These are phyloP conservation scores for Naegleria lovaniensis DNA, from an alignment of 208 protist species.

Conservation along the genomic window DNA sequence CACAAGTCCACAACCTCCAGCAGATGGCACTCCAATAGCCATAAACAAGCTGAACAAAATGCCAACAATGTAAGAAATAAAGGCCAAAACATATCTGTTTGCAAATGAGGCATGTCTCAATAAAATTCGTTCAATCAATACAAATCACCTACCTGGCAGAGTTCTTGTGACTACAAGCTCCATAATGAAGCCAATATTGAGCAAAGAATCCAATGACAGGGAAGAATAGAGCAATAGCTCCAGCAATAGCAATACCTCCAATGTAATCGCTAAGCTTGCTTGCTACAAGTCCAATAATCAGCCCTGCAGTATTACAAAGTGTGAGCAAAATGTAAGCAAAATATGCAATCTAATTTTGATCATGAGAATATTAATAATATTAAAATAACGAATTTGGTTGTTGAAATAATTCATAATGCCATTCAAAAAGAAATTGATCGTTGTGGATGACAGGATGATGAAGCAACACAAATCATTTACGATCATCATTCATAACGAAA, in stretches of 20 bases:
- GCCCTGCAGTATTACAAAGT: not conserved
- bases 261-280: not conserved
- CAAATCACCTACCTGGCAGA: not conserved
- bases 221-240: not conserved
- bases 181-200: not conserved
- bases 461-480: no score
- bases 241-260: not conserved
- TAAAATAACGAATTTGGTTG: no score
- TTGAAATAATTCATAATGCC: no score
- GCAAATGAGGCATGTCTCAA: not conserved
- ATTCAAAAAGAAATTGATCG: no score
- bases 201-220: not conserved
- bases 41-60: not conserved
- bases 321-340: not conserved
- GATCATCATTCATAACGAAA: no score
- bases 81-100: not conserved
- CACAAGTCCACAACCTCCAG: not conserved
- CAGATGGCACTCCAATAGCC: not conserved
- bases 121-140: not conserved
- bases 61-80: not conserved
- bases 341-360: not conserved
- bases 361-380: no score
- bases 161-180: not conserved
- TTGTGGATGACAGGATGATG: no score
- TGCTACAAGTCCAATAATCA: not conserved